Evolutionary conservation across 2,329 filamentous ascomycete species (phyloP).

Genomic region (Fusarium acutatum): DNA sequence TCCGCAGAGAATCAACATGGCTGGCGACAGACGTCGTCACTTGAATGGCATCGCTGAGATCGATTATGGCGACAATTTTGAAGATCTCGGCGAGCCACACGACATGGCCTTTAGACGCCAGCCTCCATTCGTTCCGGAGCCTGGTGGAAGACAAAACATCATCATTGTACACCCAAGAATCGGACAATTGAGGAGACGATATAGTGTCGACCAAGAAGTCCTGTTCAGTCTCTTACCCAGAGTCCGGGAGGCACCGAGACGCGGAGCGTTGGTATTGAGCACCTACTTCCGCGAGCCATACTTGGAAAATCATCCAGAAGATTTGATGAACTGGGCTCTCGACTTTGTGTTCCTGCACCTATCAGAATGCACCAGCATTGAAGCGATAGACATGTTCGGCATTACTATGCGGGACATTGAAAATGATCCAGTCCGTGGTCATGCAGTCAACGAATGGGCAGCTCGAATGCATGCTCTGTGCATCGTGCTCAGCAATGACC

Average conservation of each 20-base stretch:
- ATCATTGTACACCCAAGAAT: conserved; percentile 14
- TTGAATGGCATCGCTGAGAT: conserved; percentile 6
- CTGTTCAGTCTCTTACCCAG: conserved; percentile 25
- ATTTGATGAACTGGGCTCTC: conserved; percentile 19
- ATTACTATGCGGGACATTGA: conserved; percentile 18
- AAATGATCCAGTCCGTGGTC: neutral
- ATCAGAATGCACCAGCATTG: conserved; percentile 13
- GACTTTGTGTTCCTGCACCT: conserved; percentile 31
- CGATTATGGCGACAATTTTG: neutral
- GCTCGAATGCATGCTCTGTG: conserved; percentile 35
- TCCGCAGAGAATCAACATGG: neutral
- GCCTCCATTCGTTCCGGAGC: neutral
- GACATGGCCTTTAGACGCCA: neutral
- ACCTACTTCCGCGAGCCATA: conserved; percentile 14
- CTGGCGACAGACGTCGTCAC: neutral
- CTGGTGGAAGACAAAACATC: conserved; percentile 6
- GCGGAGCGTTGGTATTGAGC: conserved; percentile 15
- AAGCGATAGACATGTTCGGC: conserved; percentile 29
- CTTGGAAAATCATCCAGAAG: neutral
- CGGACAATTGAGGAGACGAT: conserved; percentile 10
- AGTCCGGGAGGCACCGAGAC: conserved; percentile 12
- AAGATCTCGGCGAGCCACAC: neutral
- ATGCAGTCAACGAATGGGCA: conserved; percentile 19
- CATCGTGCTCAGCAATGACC: conserved; percentile 40
- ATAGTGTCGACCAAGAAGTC: conserved; percentile 11